These are phyloP conservation scores for Trametopsis cervina DNA, from an alignment of 768 basidiomycete genomes.

Conservation along the genomic window DNA sequence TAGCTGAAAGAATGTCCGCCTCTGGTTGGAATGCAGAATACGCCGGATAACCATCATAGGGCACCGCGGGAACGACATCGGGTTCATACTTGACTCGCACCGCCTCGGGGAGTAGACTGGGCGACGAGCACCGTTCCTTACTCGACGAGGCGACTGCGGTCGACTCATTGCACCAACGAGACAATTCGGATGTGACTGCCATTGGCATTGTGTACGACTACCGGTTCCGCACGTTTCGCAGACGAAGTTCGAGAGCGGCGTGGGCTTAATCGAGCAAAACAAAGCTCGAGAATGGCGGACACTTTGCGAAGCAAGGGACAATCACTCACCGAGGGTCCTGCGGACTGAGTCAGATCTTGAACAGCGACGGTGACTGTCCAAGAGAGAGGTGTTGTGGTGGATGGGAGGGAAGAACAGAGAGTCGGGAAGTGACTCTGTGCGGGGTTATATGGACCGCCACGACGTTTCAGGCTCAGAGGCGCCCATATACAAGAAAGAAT, in stretches of 20 bases:
- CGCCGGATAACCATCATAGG: slow-evolving; percentile 10
- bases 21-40: slow-evolving; percentile 4
- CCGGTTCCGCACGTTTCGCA: background rate
- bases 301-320: slow-evolving; percentile 1
- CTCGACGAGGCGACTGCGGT: slow-evolving; percentile 12
- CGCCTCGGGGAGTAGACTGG: slow-evolving; percentile 7
- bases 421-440: slow-evolving; percentile 19
- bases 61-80: slow-evolving; percentile 7
- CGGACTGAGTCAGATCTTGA: slow-evolving; percentile 14
- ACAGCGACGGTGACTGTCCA: slow-evolving; percentile 14
- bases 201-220: slow-evolving; percentile 5
- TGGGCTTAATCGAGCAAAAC: slow-evolving; percentile 4
- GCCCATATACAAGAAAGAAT: slow-evolving; percentile 11
- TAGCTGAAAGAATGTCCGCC: slow-evolving; percentile 15
- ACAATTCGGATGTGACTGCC: background rate
- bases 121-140: slow-evolving; percentile 9
- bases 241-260: background rate
- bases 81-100: slow-evolving; percentile 13
- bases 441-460: slow-evolving; percentile 14
- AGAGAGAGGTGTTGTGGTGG: slow-evolving; percentile 14
- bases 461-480: slow-evolving; percentile 26
- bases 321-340: slow-evolving; percentile 11
- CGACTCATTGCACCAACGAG: slow-evolving; percentile 3
- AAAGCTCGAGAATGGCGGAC: slow-evolving; percentile 13
- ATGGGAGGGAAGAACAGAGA: slow-evolving; percentile 9